A percentile compares a stretch with the other conserved stretches of the same genome.
Conservation (phyloP, 1,284 basidiomycete genomes). For the Sparassis latifolia region DNA sequence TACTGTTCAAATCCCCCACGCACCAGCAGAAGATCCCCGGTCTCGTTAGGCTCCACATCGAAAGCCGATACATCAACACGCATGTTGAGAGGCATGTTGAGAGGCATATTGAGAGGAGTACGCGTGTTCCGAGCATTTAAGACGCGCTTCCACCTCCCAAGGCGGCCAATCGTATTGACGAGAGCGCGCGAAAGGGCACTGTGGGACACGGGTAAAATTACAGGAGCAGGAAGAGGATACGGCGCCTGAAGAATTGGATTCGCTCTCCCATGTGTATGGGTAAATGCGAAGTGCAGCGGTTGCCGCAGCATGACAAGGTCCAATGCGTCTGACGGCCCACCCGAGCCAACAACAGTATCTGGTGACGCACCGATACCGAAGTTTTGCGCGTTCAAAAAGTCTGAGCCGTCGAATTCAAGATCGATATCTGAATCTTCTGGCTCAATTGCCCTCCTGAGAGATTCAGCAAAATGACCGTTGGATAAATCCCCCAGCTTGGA, state of each 20-base stretch:
- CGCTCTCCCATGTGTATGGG: constrained; percentile 33
- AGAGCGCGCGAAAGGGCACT: constrained; percentile 68
- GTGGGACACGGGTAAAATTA: constrained; percentile 49
- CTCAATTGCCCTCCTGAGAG: constrained; percentile 38
- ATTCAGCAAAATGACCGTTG: constrained; percentile 46
- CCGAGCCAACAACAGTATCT: constrained; percentile 1
- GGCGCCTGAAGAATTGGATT: constrained; percentile 22
- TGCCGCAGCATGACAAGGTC: constrained; percentile 29
- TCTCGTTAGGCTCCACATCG: constrained; percentile 54
- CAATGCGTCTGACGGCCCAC: constrained; percentile 14
- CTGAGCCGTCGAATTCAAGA: constrained; percentile 49
- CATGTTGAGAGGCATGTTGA: constrained; percentile 34
- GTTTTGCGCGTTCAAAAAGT: constrained; percentile 6
- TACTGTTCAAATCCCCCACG: constrained; percentile 63
- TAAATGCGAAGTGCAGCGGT: constrained; percentile 38
- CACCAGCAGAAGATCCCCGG: constrained; percentile 51
- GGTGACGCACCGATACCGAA: constrained; percentile 10
- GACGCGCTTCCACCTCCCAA: constrained; percentile 79
- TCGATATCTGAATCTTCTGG: constrained; percentile 68
- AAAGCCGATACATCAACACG: constrained; percentile 59
- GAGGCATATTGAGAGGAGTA: constrained; percentile 7
- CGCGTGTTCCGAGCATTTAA: constrained; percentile 44
- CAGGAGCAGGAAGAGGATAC: constrained; percentile 31
- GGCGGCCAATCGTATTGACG: constrained; percentile 73
- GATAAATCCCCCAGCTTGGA: neutral